Conservation (phyloP, 305 asterid genomes). For the Nicotiana rustica region DNA sequence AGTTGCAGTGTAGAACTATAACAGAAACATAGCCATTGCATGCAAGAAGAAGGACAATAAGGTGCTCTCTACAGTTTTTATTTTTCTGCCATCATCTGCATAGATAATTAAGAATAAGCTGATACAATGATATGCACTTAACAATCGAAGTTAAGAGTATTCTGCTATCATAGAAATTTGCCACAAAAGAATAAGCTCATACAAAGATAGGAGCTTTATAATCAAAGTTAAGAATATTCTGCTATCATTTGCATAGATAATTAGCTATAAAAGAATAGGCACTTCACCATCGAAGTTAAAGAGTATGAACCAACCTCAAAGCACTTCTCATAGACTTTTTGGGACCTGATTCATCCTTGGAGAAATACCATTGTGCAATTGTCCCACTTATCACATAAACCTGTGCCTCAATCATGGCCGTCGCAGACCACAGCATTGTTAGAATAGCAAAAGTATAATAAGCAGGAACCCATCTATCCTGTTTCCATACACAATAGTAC, state of each 20-base stretch:
- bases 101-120: background rate
- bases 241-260: conserved; percentile 1
- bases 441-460: conserved; percentile 79
- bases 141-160: conserved; percentile 22
- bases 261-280: background rate
- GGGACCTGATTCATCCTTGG: conserved; percentile 69
- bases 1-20: conserved; percentile 19
- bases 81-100: conserved; percentile 16
- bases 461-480: conserved; percentile 92
- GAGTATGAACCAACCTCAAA: conserved; percentile 62
- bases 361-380: conserved; percentile 93
- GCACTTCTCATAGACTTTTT: conserved; percentile 80
- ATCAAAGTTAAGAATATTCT: background rate
- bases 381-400: conserved; percentile 88
- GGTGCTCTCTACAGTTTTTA: background rate
- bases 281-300: conserved; percentile 13
- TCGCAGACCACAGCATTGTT: conserved; percentile 93
- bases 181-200: no score
- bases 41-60: background rate
- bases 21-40: background rate
- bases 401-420: conserved; percentile 88
- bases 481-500: conserved; percentile 80
- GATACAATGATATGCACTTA: background rate
- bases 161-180: no score
- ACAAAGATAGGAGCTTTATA: no score